Base-by-base conservation (phyloP, 139 green algal species). In the Microglena sp. region DNA sequence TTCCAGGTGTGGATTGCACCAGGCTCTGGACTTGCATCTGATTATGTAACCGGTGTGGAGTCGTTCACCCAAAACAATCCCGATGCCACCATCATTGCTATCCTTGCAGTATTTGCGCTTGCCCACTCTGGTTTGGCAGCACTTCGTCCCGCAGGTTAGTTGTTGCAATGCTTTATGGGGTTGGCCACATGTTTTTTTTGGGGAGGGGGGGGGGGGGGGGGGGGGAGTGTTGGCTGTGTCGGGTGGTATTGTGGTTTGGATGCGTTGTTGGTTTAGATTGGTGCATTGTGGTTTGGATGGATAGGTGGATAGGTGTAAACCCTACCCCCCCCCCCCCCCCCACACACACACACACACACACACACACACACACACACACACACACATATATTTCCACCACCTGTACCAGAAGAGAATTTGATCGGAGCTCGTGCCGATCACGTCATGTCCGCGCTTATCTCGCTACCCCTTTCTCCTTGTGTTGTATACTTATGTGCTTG, bases 61-160 rank as follows among this genome's bases (percentile, higher is more conserved):
- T 64, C 32, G 0, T 43, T 86, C 0, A 77, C 72, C 0, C 53
- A 65, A 18, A 60, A 67, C 33, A 86, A 81, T 72, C 71, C 81
- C 26, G 77, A 92, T 62, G 75, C 78, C 26, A 79, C 84, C 4
- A 95, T 98, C 22, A 5, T 94, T 3, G 44, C 75, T 1, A 88
- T 98, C 27, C 79, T 98, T 24, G 46, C 69, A 3, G 50, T 96
- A 0, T 98, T 98, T 81, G 92, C 82, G 0, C 7, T 93, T 0
- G 80, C 78, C 0, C 92, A 98, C 84, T 93, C 82, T 57, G 92
- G 92, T 6, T 65, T 96, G 27, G 92, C 92, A 1, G 92, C 77
- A 4, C 74, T 97, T 8, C 66, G 92, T 8, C 79, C 87, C 5
- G 77, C 82, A 33, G 87, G 87, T 90, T 68, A 30, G 62, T 6